Percentiles rank a stretch among this genome's conserved stretches.
Conservation (phyloP, 176 grass and related monocot species). For the Zea mays region Zm-B73-REFERENCE-NAM-5.0 NC_050098.1:113717001-113717500, state of each 20-base stretch:
- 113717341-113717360: background rate
- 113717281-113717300: background rate
- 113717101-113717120: slow-evolving; percentile 90
- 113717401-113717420: too few species aligned
- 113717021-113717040: slow-evolving; percentile 21
- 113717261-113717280: background rate
- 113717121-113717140: slow-evolving; percentile 32
- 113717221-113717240: background rate
- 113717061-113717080: slow-evolving; percentile 78
- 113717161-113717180: slow-evolving; percentile 14
- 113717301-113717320: background rate
- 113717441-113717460: too few species aligned
- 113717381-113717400: background rate
- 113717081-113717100: slow-evolving; percentile 95
- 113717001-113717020: too few species aligned
- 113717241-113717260: background rate
- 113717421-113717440: too few species aligned
- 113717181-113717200: slow-evolving; percentile 11
- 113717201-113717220: background rate
- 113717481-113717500: background rate
- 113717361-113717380: background rate
- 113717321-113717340: background rate
- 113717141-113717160: slow-evolving; percentile 22
- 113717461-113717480: background rate
- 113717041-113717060: slow-evolving; percentile 32